A percentile compares a stretch with the other conserved stretches of the same genome.
phyloP scores from a whole-genome alignment of 192 early-diverging fungal species.

The Coemansia aciculifera region DNA sequence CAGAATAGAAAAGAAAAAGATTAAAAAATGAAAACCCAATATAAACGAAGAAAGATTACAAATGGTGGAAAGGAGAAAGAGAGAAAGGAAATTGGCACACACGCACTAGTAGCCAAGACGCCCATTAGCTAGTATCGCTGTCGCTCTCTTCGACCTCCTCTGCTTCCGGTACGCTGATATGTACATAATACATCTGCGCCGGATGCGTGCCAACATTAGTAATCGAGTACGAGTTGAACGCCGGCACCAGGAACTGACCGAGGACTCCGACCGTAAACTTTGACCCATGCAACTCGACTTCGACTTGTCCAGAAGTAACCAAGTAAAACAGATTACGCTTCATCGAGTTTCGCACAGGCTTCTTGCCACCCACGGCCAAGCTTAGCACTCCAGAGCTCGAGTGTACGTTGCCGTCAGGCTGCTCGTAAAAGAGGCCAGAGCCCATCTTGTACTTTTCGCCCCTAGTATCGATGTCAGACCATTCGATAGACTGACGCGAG shows the following conservation, averaged over 20 bases:
- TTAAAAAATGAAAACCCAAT: background rate
- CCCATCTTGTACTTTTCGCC: conserved; percentile 30
- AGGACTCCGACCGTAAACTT: conserved; percentile 35
- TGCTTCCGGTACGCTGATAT: conserved; percentile 5
- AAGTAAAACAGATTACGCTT: conserved; percentile 29
- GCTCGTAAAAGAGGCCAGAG: conserved; percentile 21
- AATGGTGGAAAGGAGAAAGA: background rate
- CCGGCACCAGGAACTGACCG: conserved; percentile 45
- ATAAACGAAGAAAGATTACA: conserved; percentile 9
- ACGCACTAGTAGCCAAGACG: background rate
- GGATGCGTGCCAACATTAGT: conserved; percentile 48
- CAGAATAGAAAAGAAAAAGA: background rate
- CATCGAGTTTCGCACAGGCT: conserved; percentile 28
- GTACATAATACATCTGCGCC: conserved; percentile 45
- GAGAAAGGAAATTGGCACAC: background rate
- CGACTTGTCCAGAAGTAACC: conserved; percentile 43
- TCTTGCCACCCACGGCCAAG: conserved; percentile 34
- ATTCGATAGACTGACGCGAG: conserved; percentile 38
- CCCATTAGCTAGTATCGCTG: conserved; percentile 4
- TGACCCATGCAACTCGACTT: conserved; percentile 29
- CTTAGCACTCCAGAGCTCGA: conserved; percentile 28
- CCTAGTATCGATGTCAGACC: conserved; percentile 18
- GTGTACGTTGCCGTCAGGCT: conserved; percentile 14
- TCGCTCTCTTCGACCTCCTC: conserved; percentile 7
- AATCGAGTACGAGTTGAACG: conserved; percentile 38